Evolutionary conservation across 176 grass and related monocot genomes (phyloP).

Genomic region (Carex pumila): DNA sequence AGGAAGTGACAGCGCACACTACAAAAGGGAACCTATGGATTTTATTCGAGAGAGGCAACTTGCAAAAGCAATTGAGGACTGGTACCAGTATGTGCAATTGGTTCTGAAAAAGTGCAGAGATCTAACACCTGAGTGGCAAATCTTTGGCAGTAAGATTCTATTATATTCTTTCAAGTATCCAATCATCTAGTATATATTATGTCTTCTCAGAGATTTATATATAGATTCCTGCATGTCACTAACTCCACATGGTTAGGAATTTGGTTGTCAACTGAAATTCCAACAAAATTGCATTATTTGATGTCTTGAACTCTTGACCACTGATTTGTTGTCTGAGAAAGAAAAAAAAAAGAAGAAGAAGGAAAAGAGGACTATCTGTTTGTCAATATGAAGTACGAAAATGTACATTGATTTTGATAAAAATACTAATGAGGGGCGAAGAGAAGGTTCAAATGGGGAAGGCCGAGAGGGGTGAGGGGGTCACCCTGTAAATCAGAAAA

Average conservation of each 20-base stretch:
- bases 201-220: background rate
- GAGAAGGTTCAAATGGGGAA: too few species aligned
- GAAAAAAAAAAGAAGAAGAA: background rate
- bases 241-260: conserved; percentile 4
- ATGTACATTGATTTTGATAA: background rate
- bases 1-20: background rate
- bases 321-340: background rate
- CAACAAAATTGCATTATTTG: background rate
- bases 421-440: too few species aligned
- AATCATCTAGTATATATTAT: background rate
- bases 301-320: background rate
- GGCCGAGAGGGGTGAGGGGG: too few species aligned
- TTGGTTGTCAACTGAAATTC: background rate
- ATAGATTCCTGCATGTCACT: background rate
- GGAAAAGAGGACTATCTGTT: background rate
- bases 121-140: conserved; percentile 14
- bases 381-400: background rate
- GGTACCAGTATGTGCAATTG: background rate
- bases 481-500: too few species aligned
- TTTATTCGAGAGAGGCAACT: conserved; percentile 6
- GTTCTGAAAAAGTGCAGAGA: background rate
- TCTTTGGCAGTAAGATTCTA: conserved; percentile 11
- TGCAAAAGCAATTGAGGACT: background rate
- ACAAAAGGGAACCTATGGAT: conserved; percentile 9
- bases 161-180: conserved; percentile 5